Conservation (phyloP, 345 rosid species). For the Bruguiera gymnorhiza region DNA sequence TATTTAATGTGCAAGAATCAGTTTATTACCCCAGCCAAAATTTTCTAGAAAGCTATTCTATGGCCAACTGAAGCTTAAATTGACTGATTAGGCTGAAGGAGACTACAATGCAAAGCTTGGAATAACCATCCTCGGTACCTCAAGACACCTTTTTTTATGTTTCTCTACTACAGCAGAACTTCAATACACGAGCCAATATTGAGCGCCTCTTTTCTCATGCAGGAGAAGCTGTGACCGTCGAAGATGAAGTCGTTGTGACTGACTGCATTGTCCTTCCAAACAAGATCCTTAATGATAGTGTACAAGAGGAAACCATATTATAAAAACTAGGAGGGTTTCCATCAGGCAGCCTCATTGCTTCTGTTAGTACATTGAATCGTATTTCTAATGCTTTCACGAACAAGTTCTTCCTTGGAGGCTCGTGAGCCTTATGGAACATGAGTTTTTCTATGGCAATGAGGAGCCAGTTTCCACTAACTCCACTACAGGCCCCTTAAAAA, state of each 20-base stretch:
- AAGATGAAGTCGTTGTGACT: constrained; percentile 67
- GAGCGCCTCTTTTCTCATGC: constrained; percentile 21
- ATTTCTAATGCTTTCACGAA: too few relatives aligned
- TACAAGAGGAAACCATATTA: constrained; percentile 74
- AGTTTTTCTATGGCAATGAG: too few relatives aligned
- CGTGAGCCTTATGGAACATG: too few relatives aligned
- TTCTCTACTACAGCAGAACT: background rate
- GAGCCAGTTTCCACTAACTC: too few relatives aligned
- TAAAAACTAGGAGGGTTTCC: constrained; percentile 14
- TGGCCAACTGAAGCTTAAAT: constrained; percentile 5
- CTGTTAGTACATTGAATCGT: too few relatives aligned
- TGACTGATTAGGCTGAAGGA: constrained; percentile 52
- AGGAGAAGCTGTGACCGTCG: constrained; percentile 83
- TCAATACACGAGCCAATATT: background rate
- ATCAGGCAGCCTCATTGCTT: too few relatives aligned
- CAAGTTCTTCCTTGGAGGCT: too few relatives aligned
- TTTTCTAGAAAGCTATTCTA: background rate
- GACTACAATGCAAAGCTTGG: constrained; percentile 73
- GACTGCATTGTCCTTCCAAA: constrained; percentile 82
- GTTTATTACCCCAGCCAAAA: background rate
- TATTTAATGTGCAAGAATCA: background rate
- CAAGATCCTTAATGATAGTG: constrained; percentile 55
- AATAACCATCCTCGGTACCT: constrained; percentile 68
- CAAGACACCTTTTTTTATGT: background rate
- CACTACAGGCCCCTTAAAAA: too few relatives aligned